Percentiles rank a stretch among this genome's conserved stretches.
Evolutionary conservation across 495 filamentous ascomycete genomes (phyloP).

Genomic region (Xylaria longipes): DNA sequence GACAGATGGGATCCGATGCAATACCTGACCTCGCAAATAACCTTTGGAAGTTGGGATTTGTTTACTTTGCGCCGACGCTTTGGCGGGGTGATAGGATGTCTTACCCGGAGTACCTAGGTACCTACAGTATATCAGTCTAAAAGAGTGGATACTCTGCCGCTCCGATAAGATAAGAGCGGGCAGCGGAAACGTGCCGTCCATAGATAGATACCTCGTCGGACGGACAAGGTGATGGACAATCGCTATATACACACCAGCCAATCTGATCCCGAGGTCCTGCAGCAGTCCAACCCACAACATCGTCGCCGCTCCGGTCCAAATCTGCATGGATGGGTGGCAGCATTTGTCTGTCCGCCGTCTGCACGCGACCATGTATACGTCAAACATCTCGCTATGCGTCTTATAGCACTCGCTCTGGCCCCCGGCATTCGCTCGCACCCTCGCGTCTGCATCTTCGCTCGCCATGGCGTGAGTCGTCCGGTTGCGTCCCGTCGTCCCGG

Average conservation of each 20-base stretch:
- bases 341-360: conserved; percentile 30
- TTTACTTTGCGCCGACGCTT: conserved; percentile 36
- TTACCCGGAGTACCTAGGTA: not conserved
- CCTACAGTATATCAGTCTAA: not conserved
- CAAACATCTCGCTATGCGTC: conserved; percentile 48
- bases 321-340: conserved; percentile 42
- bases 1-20: not conserved
- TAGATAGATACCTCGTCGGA: not conserved
- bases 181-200: not conserved
- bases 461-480: not conserved
- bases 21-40: not conserved
- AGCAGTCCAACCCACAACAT: conserved; percentile 18
- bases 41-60: conserved; percentile 31
- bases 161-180: conserved; percentile 3
- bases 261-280: no score
- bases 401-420: conserved; percentile 37
- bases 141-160: not conserved
- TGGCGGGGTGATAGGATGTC: conserved; percentile 40
- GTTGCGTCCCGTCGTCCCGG: not conserved
- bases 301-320: conserved; percentile 21
- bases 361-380: conserved; percentile 46
- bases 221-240: not conserved
- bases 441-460: not conserved
- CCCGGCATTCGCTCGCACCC: not conserved
- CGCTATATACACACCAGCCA: not conserved